Base-by-base conservation (phyloP, 2,329 filamentous ascomycete species). In the Aspergillus intermedius region DNA sequence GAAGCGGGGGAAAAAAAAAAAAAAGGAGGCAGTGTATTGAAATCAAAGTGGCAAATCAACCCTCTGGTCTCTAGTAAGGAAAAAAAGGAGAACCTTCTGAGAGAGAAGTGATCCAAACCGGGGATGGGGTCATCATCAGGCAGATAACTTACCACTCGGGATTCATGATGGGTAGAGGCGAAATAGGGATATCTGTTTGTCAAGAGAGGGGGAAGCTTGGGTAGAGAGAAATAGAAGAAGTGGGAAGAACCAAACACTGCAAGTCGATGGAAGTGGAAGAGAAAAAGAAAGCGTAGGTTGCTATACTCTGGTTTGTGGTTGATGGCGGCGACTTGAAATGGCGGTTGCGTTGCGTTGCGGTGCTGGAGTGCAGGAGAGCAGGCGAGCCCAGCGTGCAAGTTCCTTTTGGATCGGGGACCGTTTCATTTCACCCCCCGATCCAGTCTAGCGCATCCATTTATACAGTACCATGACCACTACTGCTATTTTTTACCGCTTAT, bases 91-190 rank as follows among this genome's bases (percentile, higher is more conserved):
- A 45, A 42, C 39, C 47, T 15, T 41, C 46, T 46, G 49, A 51
- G 21, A 22, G 45, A 42, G 49, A 39, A 19, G 15, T 40, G 19
- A 21, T 35, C 30, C 19, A 22, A 15, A 15, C 12, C 15, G 25
- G 42, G n/a, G 42, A 19, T 9, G 22, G 19, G 4, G 15, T 7
- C 22, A 30, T 30, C n/a, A 46, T 45, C 34, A 49, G 49, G 40
- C 44, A 46, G 41, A 42, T 13, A 47, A 66, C 72, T 64, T 66
- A 75, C 72, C 63, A 75, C 72, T 75, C 72, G 55, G 72, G 72
- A 63, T 74, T 74, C 72, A 75, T 75, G 61, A 60, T 72, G 71
- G 57, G 54, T 43, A 44, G 44, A 45, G 25, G 37, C 12, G 10
- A 21, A 40, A 39, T 50, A 46, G 50, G 51, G 46, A 15, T 44